Percentiles rank a stretch among this genome's conserved stretches.
Evolutionary conservation across 768 basidiomycete genomes (phyloP).

Genomic region (Rhodotorula graminis): DNA sequence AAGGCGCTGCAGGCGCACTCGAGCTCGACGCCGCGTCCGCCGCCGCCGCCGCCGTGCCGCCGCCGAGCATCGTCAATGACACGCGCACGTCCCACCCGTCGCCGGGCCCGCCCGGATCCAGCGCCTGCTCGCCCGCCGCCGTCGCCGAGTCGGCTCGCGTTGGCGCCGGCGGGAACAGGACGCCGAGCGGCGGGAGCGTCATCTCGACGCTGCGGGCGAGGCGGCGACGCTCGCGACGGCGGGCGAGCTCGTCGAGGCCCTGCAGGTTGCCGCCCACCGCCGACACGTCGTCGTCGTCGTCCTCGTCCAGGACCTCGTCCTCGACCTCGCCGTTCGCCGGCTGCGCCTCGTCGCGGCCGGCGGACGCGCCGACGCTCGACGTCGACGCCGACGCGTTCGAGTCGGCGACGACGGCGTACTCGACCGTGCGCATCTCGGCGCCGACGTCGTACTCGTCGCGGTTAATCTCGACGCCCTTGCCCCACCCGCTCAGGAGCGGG

Average conservation of each 20-base stretch:
- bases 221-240: slow-evolving; percentile 54
- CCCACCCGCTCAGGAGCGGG: slow-evolving; percentile 14
- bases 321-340: no score
- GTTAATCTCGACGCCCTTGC: slow-evolving; percentile 8
- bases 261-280: slow-evolving; percentile 46
- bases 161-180: slow-evolving; percentile 69
- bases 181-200: slow-evolving; percentile 77
- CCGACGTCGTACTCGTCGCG: slow-evolving; percentile 3
- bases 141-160: slow-evolving; percentile 66
- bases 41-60: not conserved
- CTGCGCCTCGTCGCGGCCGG: not conserved
- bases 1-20: slow-evolving; percentile 7
- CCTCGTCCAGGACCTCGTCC: not conserved
- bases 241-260: slow-evolving; percentile 23
- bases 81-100: slow-evolving; percentile 33
- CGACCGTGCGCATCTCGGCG: slow-evolving; percentile 16
- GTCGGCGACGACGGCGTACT: slow-evolving; percentile 19
- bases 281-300: slow-evolving; percentile 52
- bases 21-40: not conserved
- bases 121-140: not conserved
- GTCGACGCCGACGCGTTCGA: not conserved
- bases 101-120: not conserved
- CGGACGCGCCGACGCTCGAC: no score
- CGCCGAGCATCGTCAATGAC: slow-evolving; percentile 14
- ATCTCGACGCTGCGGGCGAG: slow-evolving; percentile 54